Evolutionary conservation across 2,329 filamentous ascomycete species (phyloP), one percentile per base, ranked within the genome.

Genomic region (Thelonectria blattea): DNA sequence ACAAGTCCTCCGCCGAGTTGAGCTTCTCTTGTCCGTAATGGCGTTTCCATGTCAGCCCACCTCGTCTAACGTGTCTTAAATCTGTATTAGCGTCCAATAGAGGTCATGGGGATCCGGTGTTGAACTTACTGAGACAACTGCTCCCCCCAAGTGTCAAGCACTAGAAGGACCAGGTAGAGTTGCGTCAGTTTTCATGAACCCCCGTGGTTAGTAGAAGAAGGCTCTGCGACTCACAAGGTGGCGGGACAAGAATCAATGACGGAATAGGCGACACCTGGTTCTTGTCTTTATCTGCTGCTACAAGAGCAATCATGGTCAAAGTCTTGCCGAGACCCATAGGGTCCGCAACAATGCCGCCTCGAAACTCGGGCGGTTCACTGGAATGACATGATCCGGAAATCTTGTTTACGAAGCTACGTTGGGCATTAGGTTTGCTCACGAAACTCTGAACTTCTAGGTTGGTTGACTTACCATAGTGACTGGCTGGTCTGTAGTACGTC

Each of bases 291-390:
- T 71, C 69, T 0, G 66, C 61, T 1, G 78, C 79, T 2, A 73
- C 65, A 1, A 83, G 58, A 2, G 78, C 66, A 34, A 81, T 76
- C 73, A 80, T 79, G 0, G 74, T 74, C 2, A 80, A 62, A 1
- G 79, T 79, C 58, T 81, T 81, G 0, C 79, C 79, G 0, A 81
- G 64, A 1, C 79, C 79, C 79, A 81, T 82, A 0, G 75, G 71
- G 60, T 81, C 80, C 1, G 78, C 79, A 34, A 81, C 68, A 18
- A 81, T 76, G 1, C 79, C 79, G 0, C 79, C 79, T 6, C 65
- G 67, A 24, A 79, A 79, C 0, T 66, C 17, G 3, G 68, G 60
- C 0, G 77, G 78, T 10, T 70, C 60, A 1, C 76, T 67, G 2
- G n/a, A 7, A 10, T 56, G 53, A 22, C 34, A 5, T 15, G 18